Evolutionary conservation across 2,329 filamentous ascomycete genomes (phyloP).

Genomic region (Bipolaris cookei): DNA sequence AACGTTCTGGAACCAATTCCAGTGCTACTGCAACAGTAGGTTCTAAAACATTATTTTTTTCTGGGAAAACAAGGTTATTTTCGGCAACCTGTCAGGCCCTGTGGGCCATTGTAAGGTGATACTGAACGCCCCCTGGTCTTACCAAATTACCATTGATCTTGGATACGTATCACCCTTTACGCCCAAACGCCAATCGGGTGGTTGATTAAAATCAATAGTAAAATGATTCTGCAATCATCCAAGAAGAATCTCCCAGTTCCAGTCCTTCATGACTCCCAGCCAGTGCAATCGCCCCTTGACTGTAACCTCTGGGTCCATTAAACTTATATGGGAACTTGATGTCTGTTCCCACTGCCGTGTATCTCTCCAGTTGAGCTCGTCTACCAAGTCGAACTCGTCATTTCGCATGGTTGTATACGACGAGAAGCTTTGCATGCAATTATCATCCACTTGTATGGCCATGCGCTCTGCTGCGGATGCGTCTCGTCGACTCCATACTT

Average conservation of each 20-base stretch:
- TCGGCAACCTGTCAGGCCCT: neutral
- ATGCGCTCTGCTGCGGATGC: slow-evolving; percentile 51
- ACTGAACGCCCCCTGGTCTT: neutral
- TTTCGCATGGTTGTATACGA: slow-evolving; percentile 29
- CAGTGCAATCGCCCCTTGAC: slow-evolving; percentile 72
- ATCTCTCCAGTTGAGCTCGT: slow-evolving; percentile 13
- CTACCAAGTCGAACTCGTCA: slow-evolving; percentile 13
- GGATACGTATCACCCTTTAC: too few relatives aligned
- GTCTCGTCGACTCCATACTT: slow-evolving; percentile 71
- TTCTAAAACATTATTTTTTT: neutral
- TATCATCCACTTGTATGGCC: neutral
- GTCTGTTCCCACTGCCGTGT: neutral
- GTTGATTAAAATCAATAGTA: neutral
- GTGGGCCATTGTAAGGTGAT: neutral
- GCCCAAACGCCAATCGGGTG: neutral
- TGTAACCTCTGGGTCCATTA: slow-evolving; percentile 65
- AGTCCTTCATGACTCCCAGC: slow-evolving; percentile 74
- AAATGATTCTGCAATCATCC: slow-evolving; percentile 15
- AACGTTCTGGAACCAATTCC: neutral
- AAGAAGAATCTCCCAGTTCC: slow-evolving; percentile 65
- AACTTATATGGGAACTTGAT: slow-evolving; percentile 33
- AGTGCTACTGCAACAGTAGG: neutral
- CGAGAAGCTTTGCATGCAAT: slow-evolving; percentile 17
- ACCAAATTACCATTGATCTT: neutral
- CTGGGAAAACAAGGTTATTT: neutral